These are phyloP conservation scores for Boletus subparvulus DNA, from an alignment of 768 basidiomycete genomes.

Conservation along the genomic window DNA sequence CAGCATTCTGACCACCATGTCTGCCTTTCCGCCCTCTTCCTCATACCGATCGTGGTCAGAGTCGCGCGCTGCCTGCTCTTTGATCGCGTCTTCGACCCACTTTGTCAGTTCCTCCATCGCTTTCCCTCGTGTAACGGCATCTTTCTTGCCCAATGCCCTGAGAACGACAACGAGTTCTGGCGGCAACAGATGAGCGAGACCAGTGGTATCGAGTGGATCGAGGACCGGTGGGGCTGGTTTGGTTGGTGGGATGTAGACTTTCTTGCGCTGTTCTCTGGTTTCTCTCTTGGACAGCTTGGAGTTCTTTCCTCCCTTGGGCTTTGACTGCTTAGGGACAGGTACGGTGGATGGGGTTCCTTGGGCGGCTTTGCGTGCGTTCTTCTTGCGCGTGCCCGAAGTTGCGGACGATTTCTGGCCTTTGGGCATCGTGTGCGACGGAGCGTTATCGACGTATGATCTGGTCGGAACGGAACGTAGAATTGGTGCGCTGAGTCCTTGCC, in stretches of 20 bases:
- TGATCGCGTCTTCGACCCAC: constrained; percentile 60
- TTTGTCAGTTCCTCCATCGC: constrained; percentile 80
- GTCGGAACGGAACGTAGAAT: not conserved
- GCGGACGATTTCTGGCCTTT: constrained; percentile 74
- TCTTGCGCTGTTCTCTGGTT: constrained; percentile 72
- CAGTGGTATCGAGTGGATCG: constrained; percentile 86
- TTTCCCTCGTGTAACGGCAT: constrained; percentile 75
- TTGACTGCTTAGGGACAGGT: constrained; percentile 40
- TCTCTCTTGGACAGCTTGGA: constrained; percentile 44
- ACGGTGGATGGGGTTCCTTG: constrained; percentile 16
- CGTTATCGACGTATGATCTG: constrained; percentile 5
- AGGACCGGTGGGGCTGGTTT: constrained; percentile 72
- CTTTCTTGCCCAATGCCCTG: constrained; percentile 84
- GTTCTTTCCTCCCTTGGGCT: constrained; percentile 49
- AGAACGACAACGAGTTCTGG: constrained; percentile 83
- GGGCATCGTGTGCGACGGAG: constrained; percentile 31
- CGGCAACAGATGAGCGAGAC: constrained; percentile 70
- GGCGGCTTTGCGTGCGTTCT: constrained; percentile 78
- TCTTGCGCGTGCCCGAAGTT: constrained; percentile 84
- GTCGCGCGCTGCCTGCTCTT: constrained; percentile 42
- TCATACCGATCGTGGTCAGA: constrained; percentile 7
- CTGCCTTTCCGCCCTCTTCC: constrained; percentile 18
- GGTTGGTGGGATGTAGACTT: constrained; percentile 83
- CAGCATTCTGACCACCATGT: constrained; percentile 55
- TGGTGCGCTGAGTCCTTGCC: no score